A percentile compares a stretch with the other conserved stretches of the same genome.
phyloP scores from a whole-genome alignment of 2,329 filamentous ascomycete species.

The Pseudopyricularia javanii region DNA sequence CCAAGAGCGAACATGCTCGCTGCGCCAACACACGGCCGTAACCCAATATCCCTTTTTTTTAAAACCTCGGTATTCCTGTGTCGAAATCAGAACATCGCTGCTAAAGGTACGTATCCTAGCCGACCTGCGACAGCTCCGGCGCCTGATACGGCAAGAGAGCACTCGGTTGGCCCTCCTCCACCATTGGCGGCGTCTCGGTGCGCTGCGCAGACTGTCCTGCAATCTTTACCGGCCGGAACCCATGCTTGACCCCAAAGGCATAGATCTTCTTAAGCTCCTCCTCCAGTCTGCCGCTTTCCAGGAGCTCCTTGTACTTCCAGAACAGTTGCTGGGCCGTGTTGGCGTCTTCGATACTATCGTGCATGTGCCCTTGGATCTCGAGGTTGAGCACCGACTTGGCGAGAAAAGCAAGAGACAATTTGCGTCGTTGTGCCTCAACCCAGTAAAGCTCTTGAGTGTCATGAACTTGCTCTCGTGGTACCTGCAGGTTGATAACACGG shows the following conservation, averaged over 20 bases:
- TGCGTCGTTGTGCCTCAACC: slow-evolving; percentile 67
- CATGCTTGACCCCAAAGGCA: slow-evolving; percentile 28
- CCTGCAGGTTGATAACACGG: slow-evolving; percentile 94
- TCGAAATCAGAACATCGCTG: not conserved
- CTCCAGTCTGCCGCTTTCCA: slow-evolving; percentile 73
- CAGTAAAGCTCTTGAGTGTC: slow-evolving; percentile 92
- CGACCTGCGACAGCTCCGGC: slow-evolving; percentile 8
- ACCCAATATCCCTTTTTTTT: too few species aligned
- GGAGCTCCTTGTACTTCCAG: slow-evolving; percentile 79
- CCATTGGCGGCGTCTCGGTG: slow-evolving; percentile 41
- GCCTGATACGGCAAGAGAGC: slow-evolving; percentile 36
- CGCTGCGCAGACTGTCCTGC: slow-evolving; percentile 31
- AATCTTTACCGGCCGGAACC: slow-evolving; percentile 37
- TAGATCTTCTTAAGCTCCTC: slow-evolving; percentile 83
- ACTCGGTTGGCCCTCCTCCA: slow-evolving; percentile 19
- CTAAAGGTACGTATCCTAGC: not conserved
- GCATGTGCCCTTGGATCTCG: slow-evolving; percentile 83
- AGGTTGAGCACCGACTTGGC: slow-evolving; percentile 87
- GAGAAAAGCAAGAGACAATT: slow-evolving; percentile 79
- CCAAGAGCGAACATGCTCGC: too few species aligned
- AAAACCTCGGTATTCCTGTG: too few species aligned
- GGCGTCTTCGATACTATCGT: slow-evolving; percentile 94
- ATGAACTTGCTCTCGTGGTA: slow-evolving; percentile 80
- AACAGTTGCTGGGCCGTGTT: slow-evolving; percentile 81
- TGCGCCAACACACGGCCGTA: too few species aligned